Evolutionary conservation across 2,329 filamentous ascomycete genomes (phyloP), one percentile per base, ranked within the genome.

Genomic region (Hymenoscyphus infarciens): DNA sequence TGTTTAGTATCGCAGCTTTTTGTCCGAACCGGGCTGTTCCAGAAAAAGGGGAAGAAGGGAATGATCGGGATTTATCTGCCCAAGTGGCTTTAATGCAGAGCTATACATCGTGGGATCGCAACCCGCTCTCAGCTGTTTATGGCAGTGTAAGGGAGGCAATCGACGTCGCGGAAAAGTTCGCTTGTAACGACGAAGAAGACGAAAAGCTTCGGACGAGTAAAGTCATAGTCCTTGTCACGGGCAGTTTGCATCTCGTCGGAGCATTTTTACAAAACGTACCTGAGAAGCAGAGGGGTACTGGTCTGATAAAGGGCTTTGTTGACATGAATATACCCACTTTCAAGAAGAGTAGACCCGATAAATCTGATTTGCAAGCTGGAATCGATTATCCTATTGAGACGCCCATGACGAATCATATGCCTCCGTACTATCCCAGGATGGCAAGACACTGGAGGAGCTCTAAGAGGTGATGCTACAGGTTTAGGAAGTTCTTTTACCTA

Each of bases 171-270:
- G 81, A 83, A 64, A 75, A 70, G 16, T 70, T 82, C 11, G 69
- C 57, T n/a, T 33, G 53, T 11, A 61, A 62, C 5, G 74, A 71
- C 61, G 74, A 71, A 60, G 74, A 75, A 2, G 8, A 49, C 22
- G 7, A 4, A 10, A 16, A 31, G 6, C 25, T 6, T 16, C 22
- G 25, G 13, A 55, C 6, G 15, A n/a, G 52, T 6, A 80, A 80
- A 57, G 79, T 86, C 16, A 84, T 86, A 73, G 85, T 88, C 0
- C 77, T 97, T 61, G 87, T 91, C 10, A 96, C 92, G 15, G 92
- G 92, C 2, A 96, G 91, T 74, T 77, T 96, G 71, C 89, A 96
- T 79, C 81, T 97, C 45, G 91, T 93, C 0, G 92, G 92, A 7
- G 90, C 89, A 11, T 79, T 92, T 55, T 78, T 96, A 59, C 87